Evolutionary conservation across 805 yeast species (phyloP).

Genomic region (Grigorovia transvaalensis): DNA sequence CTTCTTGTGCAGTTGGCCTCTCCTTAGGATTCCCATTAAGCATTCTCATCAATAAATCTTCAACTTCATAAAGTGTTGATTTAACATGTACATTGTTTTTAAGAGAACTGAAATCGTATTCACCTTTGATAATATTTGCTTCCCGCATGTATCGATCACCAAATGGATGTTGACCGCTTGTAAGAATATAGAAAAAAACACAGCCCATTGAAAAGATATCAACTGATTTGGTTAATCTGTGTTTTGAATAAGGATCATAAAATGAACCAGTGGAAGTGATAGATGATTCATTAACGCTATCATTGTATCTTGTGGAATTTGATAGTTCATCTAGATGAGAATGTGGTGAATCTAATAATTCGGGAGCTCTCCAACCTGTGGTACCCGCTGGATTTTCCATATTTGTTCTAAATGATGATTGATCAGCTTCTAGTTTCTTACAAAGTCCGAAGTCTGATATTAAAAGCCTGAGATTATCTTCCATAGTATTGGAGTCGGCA

Average conservation of each 20-base stretch:
- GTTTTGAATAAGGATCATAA: conserved; percentile 35
- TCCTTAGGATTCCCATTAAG: conserved; percentile 50
- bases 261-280: conserved; percentile 12
- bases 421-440: conserved; percentile 82
- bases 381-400: conserved; percentile 87
- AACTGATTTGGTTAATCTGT: conserved; percentile 75
- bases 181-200: conserved; percentile 75
- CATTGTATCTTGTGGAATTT: conserved; percentile 1
- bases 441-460: conserved; percentile 96
- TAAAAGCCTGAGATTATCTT: conserved; percentile 50
- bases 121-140: conserved; percentile 70
- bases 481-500: not conserved
- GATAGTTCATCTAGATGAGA: conserved; percentile 1
- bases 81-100: conserved; percentile 21
- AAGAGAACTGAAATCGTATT: conserved; percentile 38
- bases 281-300: conserved; percentile 3
- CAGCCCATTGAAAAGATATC: conserved; percentile 95
- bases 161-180: conserved; percentile 85
- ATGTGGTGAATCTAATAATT: conserved; percentile 36
- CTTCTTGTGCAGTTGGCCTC: conserved; percentile 61
- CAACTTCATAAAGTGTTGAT: conserved; percentile 45
- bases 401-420: conserved; percentile 87
- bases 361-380: conserved; percentile 98
- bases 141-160: conserved; percentile 88
- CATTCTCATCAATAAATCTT: conserved; percentile 65